A percentile compares a stretch with the other conserved stretches of the same genome.
phyloP scores from a whole-genome alignment of 2,329 filamentous ascomycete genomes.

The Pseudogymnoascus verrucosus region DNA sequence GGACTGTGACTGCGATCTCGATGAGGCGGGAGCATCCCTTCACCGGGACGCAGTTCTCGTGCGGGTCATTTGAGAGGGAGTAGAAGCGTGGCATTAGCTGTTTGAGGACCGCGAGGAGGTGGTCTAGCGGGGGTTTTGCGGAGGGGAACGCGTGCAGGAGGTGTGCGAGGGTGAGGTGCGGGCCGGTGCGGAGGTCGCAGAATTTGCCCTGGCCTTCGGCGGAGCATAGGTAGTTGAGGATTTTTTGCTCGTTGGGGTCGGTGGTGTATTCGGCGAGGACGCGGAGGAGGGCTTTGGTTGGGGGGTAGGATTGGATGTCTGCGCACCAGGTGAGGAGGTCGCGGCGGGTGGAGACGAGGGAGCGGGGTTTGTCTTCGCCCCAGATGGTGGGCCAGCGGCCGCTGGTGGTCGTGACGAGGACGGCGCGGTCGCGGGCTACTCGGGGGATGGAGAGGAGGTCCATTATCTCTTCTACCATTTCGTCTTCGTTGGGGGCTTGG shows the following conservation, averaged over 20 bases:
- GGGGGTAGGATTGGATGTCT: conserved; percentile 86
- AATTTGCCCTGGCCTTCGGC: conserved; percentile 87
- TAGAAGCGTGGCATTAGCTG: conserved; percentile 98
- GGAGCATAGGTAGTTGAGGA: conserved; percentile 77
- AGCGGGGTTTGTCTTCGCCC: conserved; percentile 79
- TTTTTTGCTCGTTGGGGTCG: conserved; percentile 77
- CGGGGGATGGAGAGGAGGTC: conserved; percentile 74
- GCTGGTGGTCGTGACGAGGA: conserved; percentile 67
- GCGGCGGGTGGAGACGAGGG: conserved; percentile 81
- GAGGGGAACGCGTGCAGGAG: conserved; percentile 88
- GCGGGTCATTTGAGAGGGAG: conserved; percentile 92
- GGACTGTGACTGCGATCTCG: conserved; percentile 94
- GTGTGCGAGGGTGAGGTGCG: conserved; percentile 77
- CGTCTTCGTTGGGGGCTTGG: conserved; percentile 74
- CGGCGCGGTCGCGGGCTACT: conserved; percentile 74
- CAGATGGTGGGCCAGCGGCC: conserved; percentile 97
- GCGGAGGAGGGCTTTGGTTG: conserved; percentile 79
- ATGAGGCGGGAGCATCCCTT: conserved; percentile 63
- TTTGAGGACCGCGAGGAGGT: conserved; percentile 70
- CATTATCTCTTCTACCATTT: conserved; percentile 74
- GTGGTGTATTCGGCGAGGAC: conserved; percentile 77
- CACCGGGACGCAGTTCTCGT: conserved; percentile 42
- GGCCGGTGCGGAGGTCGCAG: conserved; percentile 87
- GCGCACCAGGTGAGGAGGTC: conserved; percentile 94
- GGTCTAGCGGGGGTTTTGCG: conserved; percentile 76